These are phyloP conservation scores for Zymoseptoria brevis DNA, from an alignment of 2,329 filamentous ascomycete genomes.

Conservation along the genomic window DNA sequence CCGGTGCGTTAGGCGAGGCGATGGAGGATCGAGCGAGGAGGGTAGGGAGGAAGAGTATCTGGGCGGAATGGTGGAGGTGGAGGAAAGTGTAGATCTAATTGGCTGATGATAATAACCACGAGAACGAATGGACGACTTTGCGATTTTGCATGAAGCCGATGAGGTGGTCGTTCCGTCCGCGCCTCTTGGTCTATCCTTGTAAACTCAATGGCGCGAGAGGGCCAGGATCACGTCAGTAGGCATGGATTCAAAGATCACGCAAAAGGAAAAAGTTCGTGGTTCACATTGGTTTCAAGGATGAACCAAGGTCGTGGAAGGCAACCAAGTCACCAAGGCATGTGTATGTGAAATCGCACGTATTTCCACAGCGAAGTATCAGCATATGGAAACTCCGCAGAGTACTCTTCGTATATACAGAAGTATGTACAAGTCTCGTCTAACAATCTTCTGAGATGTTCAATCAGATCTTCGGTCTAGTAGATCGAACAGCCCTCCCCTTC, in stretches of 20 bases:
- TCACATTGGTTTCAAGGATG: too few relatives aligned
- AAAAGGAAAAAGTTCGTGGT: too few relatives aligned
- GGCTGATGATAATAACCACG: not conserved
- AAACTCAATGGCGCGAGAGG: too few relatives aligned
- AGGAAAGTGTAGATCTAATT: conserved; percentile 21
- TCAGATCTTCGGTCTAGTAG: not conserved
- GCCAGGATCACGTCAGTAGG: too few relatives aligned
- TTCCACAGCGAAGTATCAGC: not conserved
- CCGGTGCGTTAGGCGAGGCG: conserved; percentile 16
- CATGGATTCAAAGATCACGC: too few relatives aligned
- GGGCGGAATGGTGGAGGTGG: conserved; percentile 25
- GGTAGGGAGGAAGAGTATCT: conserved; percentile 22
- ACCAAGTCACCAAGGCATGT: too few relatives aligned
- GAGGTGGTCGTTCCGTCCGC: too few relatives aligned
- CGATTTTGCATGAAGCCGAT: too few relatives aligned
- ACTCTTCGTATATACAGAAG: not conserved
- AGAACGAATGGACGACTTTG: too few relatives aligned
- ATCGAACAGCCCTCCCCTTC: not conserved
- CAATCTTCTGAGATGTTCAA: not conserved
- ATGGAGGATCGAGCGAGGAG: conserved; percentile 16
- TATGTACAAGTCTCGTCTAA: not conserved
- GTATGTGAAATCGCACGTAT: too few relatives aligned
- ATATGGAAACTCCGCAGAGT: not conserved
- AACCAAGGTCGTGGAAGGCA: too few relatives aligned
- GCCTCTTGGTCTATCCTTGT: too few relatives aligned